These are phyloP conservation scores for Zygoascus sp. DNA, from an alignment of 1,139 yeast genomes.

Conservation along the genomic window DNA sequence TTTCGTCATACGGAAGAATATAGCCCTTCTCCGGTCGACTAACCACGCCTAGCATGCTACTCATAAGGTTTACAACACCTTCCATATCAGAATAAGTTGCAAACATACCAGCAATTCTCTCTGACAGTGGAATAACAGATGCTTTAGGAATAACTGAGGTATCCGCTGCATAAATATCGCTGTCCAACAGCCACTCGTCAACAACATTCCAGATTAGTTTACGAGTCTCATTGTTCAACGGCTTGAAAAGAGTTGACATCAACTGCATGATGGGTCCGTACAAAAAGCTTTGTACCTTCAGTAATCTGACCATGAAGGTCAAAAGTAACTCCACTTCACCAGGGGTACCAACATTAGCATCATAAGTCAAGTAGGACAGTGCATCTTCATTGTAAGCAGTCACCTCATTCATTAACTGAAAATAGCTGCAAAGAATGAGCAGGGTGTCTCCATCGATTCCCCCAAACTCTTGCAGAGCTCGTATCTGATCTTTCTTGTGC, in stretches of 20 bases:
- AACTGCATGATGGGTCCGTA: slow-evolving; percentile 51
- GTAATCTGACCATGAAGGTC: slow-evolving; percentile 42
- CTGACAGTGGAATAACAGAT: slow-evolving; percentile 27
- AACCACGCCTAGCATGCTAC: slow-evolving; percentile 56
- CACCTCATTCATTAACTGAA: slow-evolving; percentile 51
- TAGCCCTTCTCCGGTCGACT: slow-evolving; percentile 42
- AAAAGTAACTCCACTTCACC: slow-evolving; percentile 17
- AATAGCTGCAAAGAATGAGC: slow-evolving; percentile 69
- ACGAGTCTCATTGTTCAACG: slow-evolving; percentile 42
- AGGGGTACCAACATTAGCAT: slow-evolving; percentile 13
- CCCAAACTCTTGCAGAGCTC: slow-evolving; percentile 21
- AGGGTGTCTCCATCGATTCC: slow-evolving; percentile 79
- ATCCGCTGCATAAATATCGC: slow-evolving; percentile 19
- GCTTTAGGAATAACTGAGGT: slow-evolving; percentile 11
- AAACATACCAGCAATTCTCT: slow-evolving; percentile 31
- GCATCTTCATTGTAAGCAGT: slow-evolving; percentile 43
- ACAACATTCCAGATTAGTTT: slow-evolving; percentile 61
- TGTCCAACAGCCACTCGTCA: slow-evolving; percentile 68
- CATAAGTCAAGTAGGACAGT: slow-evolving; percentile 1
- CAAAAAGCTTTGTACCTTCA: slow-evolving; percentile 49
- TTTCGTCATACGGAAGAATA: slow-evolving; percentile 54
- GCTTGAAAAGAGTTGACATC: slow-evolving; percentile 49
- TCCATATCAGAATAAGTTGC: slow-evolving; percentile 18
- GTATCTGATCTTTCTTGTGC: slow-evolving; percentile 5
- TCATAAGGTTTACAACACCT: slow-evolving; percentile 12